Conservation (phyloP, 2,329 filamentous ascomycete genomes). For the Fusarium subglutinans region DNA sequence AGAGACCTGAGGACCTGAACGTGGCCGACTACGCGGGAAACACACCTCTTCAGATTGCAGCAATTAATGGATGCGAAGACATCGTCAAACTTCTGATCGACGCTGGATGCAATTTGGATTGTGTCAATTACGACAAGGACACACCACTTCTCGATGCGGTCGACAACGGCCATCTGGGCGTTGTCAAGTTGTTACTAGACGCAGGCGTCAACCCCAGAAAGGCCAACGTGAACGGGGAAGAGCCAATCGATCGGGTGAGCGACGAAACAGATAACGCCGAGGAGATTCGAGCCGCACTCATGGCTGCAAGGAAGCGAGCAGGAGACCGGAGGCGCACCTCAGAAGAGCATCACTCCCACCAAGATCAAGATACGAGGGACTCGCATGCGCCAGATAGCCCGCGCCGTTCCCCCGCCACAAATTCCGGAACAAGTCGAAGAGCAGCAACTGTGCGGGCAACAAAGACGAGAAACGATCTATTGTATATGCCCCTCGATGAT, state of each 20-base stretch:
- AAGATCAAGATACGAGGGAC: conserved; percentile 60
- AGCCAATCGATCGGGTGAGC: conserved; percentile 85
- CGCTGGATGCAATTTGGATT: conserved; percentile 85
- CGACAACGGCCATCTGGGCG: conserved; percentile 90
- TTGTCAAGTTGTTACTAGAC: conserved; percentile 83
- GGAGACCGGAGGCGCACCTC: conserved; percentile 65
- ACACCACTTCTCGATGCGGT: conserved; percentile 96
- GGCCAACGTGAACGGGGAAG: conserved; percentile 90
- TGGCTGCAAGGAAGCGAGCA: conserved; percentile 66
- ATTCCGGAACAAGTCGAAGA: conserved; percentile 56
- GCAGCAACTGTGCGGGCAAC: conserved; percentile 66
- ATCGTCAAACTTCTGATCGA: conserved; percentile 89
- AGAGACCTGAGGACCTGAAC: conserved; percentile 88
- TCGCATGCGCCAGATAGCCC: conserved; percentile 68
- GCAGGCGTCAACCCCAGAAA: conserved; percentile 92
- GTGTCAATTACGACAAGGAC: conserved; percentile 81
- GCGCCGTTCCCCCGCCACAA: conserved; percentile 62
- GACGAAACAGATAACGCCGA: conserved; percentile 79
- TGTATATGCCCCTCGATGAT: conserved; percentile 71
- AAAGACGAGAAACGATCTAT: conserved; percentile 70
- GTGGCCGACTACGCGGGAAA: conserved; percentile 95
- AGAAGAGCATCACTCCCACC: conserved; percentile 63
- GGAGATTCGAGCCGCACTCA: conserved; percentile 77
- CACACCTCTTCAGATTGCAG: conserved; percentile 91
- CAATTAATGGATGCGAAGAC: conserved; percentile 84